A percentile compares a stretch with the other conserved stretches of the same genome.
Conservation (phyloP, 331 rosid genomes). For the Malus hybrid region DNA sequence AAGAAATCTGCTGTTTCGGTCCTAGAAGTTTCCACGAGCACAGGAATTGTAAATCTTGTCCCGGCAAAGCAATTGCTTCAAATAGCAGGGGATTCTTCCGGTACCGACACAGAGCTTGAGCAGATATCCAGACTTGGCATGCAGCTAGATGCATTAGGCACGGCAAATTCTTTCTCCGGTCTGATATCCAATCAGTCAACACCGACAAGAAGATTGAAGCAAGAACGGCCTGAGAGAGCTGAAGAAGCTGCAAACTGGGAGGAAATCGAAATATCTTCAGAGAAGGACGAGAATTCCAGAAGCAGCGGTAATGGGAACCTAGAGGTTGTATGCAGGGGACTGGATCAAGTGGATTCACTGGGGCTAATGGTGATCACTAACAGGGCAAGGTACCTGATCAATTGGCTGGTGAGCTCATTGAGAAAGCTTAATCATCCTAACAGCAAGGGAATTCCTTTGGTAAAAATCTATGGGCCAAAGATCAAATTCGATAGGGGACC, state of each 20-base stretch:
- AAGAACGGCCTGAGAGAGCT: conserved; percentile 26
- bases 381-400: conserved; percentile 70
- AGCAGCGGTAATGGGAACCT: conserved; percentile 18
- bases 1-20: conserved; percentile 55
- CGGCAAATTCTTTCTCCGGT: conserved; percentile 60
- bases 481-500: conserved; percentile 79
- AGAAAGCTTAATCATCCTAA: conserved; percentile 82
- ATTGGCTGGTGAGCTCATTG: conserved; percentile 79
- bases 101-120: conserved; percentile 37
- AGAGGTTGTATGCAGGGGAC: conserved; percentile 47
- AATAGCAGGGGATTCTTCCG: conserved; percentile 43
- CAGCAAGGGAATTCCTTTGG: conserved; percentile 43
- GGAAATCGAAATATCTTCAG: conserved; percentile 10
- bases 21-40: conserved; percentile 42
- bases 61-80: conserved; percentile 37
- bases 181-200: conserved; percentile 22
- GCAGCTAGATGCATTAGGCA: conserved; percentile 26
- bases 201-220: conserved; percentile 19
- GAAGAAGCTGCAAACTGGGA: conserved; percentile 11
- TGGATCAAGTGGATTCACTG: conserved; percentile 71
- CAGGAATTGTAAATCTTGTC: conserved; percentile 72
- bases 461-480: conserved; percentile 77
- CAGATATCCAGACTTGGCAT: conserved; percentile 17
- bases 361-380: conserved; percentile 45
- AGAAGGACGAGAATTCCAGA: conserved; percentile 8